Evolutionary conservation across 2,329 filamentous ascomycete species (phyloP).

Genomic region (Aspergillus hortae): DNA sequence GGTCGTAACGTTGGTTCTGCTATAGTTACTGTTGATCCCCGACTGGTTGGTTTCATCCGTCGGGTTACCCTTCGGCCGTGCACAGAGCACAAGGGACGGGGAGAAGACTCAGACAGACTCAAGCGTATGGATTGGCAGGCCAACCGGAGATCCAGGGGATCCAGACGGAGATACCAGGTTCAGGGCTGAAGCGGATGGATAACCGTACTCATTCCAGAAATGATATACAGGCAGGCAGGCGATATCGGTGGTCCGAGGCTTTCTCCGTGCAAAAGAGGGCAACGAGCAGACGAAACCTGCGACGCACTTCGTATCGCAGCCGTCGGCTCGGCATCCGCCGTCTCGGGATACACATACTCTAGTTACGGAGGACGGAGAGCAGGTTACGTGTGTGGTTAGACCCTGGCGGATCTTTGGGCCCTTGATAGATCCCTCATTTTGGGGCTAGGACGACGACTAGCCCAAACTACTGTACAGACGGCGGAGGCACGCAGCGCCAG

Average conservation of each 20-base stretch:
- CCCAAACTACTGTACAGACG: no score
- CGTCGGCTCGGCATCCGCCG: not conserved
- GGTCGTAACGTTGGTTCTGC: not conserved
- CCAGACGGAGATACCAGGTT: not conserved
- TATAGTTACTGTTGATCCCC: no score
- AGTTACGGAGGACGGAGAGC: not conserved
- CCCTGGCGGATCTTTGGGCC: slow-evolving; percentile 1
- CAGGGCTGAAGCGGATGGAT: not conserved
- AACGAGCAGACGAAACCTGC: not conserved
- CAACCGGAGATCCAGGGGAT: not conserved
- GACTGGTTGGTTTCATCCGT: no score
- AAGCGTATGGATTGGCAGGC: not conserved
- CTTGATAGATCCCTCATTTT: not conserved
- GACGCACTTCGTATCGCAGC: not conserved
- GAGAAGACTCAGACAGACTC: not conserved
- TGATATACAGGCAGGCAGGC: not conserved
- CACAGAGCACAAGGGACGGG: not conserved
- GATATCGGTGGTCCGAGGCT: not conserved
- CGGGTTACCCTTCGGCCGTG: no score
- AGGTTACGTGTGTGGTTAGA: not conserved
- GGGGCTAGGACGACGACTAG: no score
- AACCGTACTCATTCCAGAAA: slow-evolving; percentile 5
- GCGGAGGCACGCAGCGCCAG: no score
- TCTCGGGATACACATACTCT: not conserved
- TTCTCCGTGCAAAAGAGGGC: not conserved